A percentile compares a stretch with the other conserved stretches of the same genome.
These are phyloP conservation scores for Suillus americanus DNA, from an alignment of 768 basidiomycete species.

Conservation along the genomic window DNA sequence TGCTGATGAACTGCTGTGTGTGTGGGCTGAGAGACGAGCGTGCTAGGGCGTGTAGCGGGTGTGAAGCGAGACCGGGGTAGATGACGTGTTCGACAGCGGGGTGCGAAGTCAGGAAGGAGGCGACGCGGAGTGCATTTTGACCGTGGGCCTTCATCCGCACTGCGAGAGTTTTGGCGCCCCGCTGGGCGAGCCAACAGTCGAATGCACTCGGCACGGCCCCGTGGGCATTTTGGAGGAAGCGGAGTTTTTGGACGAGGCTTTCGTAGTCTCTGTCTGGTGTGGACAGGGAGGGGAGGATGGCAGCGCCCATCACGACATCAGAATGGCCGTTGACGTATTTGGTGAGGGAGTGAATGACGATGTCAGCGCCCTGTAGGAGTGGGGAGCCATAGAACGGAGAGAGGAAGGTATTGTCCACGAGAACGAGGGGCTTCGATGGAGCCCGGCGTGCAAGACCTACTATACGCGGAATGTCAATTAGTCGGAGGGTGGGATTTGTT, in stretches of 20 bases:
- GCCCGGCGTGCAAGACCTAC: slow-evolving; percentile 62
- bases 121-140: slow-evolving; percentile 75
- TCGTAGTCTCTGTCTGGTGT: slow-evolving; percentile 34
- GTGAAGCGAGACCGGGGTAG: slow-evolving; percentile 78
- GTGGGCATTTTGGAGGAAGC: slow-evolving; percentile 89
- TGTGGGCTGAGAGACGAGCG: slow-evolving; percentile 64
- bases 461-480: slow-evolving; percentile 79
- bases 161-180: slow-evolving; percentile 89
- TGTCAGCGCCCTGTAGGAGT: slow-evolving; percentile 79
- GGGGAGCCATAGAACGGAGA: slow-evolving; percentile 92
- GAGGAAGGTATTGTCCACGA: slow-evolving; percentile 94
- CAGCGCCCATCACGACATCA: slow-evolving; percentile 88
- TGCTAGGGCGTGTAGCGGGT: slow-evolving; percentile 67
- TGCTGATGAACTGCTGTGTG: slow-evolving; percentile 62
- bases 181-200: slow-evolving; percentile 88
- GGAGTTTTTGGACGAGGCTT: slow-evolving; percentile 52
- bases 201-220: slow-evolving; percentile 84
- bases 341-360: slow-evolving; percentile 80
- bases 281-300: slow-evolving; percentile 56
- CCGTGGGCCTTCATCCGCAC: slow-evolving; percentile 89
- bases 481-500: slow-evolving; percentile 89
- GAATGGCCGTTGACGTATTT: slow-evolving; percentile 96
- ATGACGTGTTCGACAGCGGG: slow-evolving; percentile 76
- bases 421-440: slow-evolving; percentile 67
- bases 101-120: slow-evolving; percentile 52